These are phyloP conservation scores for Paradendryphiella salina DNA, from an alignment of 2,329 filamentous ascomycete genomes.

Conservation along the genomic window DNA sequence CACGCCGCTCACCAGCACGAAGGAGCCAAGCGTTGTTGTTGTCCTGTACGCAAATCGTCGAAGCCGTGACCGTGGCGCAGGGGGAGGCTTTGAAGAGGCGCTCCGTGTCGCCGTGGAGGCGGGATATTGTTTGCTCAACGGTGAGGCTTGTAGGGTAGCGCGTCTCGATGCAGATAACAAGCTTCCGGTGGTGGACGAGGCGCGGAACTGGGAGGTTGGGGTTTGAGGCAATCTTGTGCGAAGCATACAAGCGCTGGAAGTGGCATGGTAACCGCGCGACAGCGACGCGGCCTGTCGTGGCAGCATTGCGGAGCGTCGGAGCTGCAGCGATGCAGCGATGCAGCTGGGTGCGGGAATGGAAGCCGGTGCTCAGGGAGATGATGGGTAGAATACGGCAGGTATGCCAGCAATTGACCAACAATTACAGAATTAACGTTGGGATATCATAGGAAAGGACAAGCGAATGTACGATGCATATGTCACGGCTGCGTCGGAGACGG, in stretches of 20 bases:
- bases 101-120: constrained; percentile 27
- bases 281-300: constrained; percentile 37
- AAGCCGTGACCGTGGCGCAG: constrained; percentile 42
- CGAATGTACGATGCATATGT: constrained; percentile 1
- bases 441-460: constrained; percentile 6
- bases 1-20: constrained; percentile 69
- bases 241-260: constrained; percentile 23
- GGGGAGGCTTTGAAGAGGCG: constrained; percentile 38
- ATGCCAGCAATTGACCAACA: constrained; percentile 14
- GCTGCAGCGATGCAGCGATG: constrained; percentile 1
- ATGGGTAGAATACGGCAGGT: background rate
- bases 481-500: background rate
- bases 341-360: constrained; percentile 9
- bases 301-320: constrained; percentile 29
- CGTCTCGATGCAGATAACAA: constrained; percentile 25
- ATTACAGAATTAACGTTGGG: constrained; percentile 3
- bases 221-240: constrained; percentile 17
- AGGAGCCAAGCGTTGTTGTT: constrained; percentile 73
- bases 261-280: constrained; percentile 30
- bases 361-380: background rate
- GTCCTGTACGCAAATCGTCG: constrained; percentile 66
- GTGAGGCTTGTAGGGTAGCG: constrained; percentile 27
- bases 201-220: constrained; percentile 22
- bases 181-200: constrained; percentile 34
- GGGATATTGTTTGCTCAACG: constrained; percentile 19